Conservation (phyloP, 352 stramenopile genomes). For the Phytophthora fragariaefolia region DNA sequence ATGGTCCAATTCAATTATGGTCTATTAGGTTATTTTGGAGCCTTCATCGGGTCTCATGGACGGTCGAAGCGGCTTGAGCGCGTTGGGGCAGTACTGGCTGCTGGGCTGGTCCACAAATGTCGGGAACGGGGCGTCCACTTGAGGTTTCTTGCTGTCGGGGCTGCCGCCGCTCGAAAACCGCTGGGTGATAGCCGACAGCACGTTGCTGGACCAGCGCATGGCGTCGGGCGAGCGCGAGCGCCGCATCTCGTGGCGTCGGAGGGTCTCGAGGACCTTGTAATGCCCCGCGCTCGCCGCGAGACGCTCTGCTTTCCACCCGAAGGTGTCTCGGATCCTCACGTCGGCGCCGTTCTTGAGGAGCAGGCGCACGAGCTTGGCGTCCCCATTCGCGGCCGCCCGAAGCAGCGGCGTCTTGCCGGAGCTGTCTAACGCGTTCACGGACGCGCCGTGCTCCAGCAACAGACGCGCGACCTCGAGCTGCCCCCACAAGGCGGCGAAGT, state of each 20-base stretch:
- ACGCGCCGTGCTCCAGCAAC: slow-evolving; percentile 24
- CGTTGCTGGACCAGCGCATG: not conserved
- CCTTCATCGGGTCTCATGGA: not conserved
- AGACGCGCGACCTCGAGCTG: slow-evolving; percentile 11
- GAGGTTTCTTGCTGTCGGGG: not conserved
- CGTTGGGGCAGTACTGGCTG: not conserved
- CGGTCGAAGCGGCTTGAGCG: slow-evolving; percentile 14
- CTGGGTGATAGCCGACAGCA: slow-evolving; percentile 4
- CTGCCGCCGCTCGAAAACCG: not conserved
- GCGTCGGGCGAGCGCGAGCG: not conserved
- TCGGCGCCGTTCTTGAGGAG: slow-evolving; percentile 26
- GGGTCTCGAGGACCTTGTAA: slow-evolving; percentile 13
- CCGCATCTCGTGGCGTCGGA: slow-evolving; percentile 14
- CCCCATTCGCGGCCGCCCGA: slow-evolving; percentile 22
- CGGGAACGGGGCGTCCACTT: slow-evolving; percentile 4
- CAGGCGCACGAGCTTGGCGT: slow-evolving; percentile 19
- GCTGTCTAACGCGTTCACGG: slow-evolving; percentile 21
- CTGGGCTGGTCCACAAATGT: not conserved
- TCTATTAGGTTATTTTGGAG: not conserved
- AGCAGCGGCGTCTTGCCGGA: slow-evolving; percentile 30
- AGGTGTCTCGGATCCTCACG: slow-evolving; percentile 10
- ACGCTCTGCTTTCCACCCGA: slow-evolving; percentile 25
- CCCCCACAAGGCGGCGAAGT: slow-evolving; percentile 27
- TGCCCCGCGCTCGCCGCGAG: slow-evolving; percentile 13
- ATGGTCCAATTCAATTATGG: not conserved